Evolutionary conservation across 805 yeast species (phyloP).

Genomic region (Crinitomyces ghanaensis): DNA sequence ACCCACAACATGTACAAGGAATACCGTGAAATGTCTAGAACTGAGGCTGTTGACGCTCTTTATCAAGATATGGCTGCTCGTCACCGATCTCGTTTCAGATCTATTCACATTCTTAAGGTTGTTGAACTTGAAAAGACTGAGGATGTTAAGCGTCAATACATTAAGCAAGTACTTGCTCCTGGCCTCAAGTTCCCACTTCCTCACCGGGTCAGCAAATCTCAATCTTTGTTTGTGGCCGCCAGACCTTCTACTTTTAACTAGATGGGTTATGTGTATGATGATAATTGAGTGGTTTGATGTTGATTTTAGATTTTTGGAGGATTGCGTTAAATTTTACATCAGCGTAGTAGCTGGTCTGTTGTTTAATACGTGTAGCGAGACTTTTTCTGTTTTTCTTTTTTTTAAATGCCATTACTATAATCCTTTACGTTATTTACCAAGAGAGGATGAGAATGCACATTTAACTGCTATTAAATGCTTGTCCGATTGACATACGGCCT

Average conservation of each 20-base stretch:
- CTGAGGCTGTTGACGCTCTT: slow-evolving; percentile 95
- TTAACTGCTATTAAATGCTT: too few species aligned
- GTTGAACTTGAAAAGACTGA: slow-evolving; percentile 96
- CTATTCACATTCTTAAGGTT: slow-evolving; percentile 98
- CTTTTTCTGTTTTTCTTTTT: too few species aligned
- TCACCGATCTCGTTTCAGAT: slow-evolving; percentile 99
- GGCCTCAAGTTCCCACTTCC: slow-evolving; percentile 99
- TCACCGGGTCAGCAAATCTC: slow-evolving; percentile 93
- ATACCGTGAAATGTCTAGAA: slow-evolving; percentile 99
- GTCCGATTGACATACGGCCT: too few species aligned
- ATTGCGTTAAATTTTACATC: too few species aligned
- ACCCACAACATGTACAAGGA: slow-evolving; percentile 99
- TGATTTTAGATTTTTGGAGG: too few species aligned
- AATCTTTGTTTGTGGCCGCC: slow-evolving; percentile 78
- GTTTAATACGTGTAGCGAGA: too few species aligned
- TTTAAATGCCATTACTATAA: too few species aligned
- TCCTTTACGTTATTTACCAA: too few species aligned
- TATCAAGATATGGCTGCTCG: slow-evolving; percentile 99
- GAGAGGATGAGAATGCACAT: too few species aligned
- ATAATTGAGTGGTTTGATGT: too few species aligned
- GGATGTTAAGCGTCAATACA: slow-evolving; percentile 98
- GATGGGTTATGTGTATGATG: slow-evolving; percentile 21
- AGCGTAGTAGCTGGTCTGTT: too few species aligned
- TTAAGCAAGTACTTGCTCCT: slow-evolving; percentile 90
- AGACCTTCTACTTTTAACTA: slow-evolving; percentile 98